Base-by-base conservation (phyloP, 1,284 basidiomycete genomes). In the Boletellus deceptivus region DNA sequence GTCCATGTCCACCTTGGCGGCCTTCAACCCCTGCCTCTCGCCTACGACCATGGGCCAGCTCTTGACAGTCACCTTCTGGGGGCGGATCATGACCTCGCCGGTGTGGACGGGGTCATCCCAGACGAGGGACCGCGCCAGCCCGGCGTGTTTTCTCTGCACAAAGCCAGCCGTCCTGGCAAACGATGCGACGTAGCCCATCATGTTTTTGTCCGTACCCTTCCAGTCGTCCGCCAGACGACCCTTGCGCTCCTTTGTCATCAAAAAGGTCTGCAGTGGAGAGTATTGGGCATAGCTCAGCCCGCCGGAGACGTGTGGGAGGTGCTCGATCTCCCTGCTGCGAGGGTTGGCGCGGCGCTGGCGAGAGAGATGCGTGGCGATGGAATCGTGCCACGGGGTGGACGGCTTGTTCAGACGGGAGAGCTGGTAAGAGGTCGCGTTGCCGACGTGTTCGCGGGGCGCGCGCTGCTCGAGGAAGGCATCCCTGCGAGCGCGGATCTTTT, bases 271-370 rank as follows among this genome's bases (percentile, higher is more conserved):
- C 34, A 90, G 68, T 7, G 58, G 48, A 6, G 81, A 72, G 33
- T 76, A 72, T 37, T 74, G 70, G 6, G 78, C 63, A 65, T 91
- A 91, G 43, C 72, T 70, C 38, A 90, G 73, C 7, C 80, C 89
- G 35, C 75, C 87, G 36, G 69, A 74, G 18, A 71, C 74, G 58
- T 91, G 89, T 0, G 86, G 86, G 20, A 79, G 72, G 42, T 78
- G 83, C 52, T 82, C 79, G 57, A 91, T 82, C 37, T 67, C 71
- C 48, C 55, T 72, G 20, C 71, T 73, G 11, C 55, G 52, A 52
- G 59, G 47, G 61, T 63, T 36, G 57, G 52, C 55, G 10, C 69
- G 54, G 47, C 69, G 70, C 38, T 66, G 60, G 40, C 62, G 60
- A 18, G 68, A 58, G 31, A 70, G 59, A 41, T 73, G 70, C 14